Evolutionary conservation across 1,284 basidiomycete species (phyloP).

Genomic region (Neotropicomus parvogracilis): DNA sequence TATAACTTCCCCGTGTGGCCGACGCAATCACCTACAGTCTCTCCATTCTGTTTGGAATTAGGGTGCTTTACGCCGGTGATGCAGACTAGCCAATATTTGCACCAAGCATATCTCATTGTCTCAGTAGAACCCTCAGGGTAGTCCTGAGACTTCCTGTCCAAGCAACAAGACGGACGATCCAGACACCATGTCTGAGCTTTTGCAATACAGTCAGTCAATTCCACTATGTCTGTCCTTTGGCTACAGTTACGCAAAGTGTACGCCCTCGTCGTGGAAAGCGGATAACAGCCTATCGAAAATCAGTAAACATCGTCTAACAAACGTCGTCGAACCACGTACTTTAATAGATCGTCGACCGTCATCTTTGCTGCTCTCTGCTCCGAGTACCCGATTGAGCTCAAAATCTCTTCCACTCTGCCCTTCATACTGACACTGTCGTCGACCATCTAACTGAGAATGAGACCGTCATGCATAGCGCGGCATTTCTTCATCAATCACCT

Average conservation of each 20-base stretch:
- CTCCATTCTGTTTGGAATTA: neutral
- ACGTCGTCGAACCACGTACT: conserved; percentile 40
- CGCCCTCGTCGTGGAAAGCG: conserved; percentile 54
- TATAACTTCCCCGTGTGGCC: no score
- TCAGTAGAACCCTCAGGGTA: neutral
- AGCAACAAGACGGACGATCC: neutral
- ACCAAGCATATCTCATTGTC: neutral
- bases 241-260: conserved; percentile 52
- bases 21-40: neutral
- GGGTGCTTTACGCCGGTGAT: no score
- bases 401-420: conserved; percentile 71
- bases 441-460: conserved; percentile 50
- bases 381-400: conserved; percentile 60
- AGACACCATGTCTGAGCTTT: neutral
- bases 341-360: conserved; percentile 75
- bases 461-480: neutral
- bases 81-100: neutral
- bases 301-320: neutral
- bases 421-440: conserved; percentile 74
- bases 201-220: neutral
- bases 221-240: no score
- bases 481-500: conserved; percentile 43
- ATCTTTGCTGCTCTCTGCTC: conserved; percentile 77
- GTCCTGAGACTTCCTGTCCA: neutral
- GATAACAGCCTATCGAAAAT: conserved; percentile 48